phyloP scores from a whole-genome alignment of 2,329 filamentous ascomycete genomes.

The Trichoderma hamatum region DNA sequence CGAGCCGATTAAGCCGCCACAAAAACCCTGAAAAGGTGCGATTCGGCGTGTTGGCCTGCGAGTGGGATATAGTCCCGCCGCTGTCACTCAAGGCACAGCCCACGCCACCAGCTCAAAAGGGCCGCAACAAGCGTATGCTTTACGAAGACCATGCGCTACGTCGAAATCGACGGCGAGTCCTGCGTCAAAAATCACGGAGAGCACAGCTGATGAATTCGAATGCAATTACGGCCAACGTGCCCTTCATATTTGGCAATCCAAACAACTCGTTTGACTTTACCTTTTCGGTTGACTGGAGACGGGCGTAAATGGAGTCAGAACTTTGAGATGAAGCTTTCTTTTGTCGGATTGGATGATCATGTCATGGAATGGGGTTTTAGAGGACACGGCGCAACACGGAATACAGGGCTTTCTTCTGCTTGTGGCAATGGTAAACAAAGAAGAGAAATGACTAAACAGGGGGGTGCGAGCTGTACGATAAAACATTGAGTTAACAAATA shows the following conservation, averaged over 20 bases:
- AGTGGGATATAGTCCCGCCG: slow-evolving; percentile 41
- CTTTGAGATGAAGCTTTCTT: background rate
- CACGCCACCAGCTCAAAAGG: slow-evolving; percentile 32
- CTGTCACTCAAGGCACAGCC: slow-evolving; percentile 26
- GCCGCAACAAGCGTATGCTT: slow-evolving; percentile 35
- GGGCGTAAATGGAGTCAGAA: slow-evolving; percentile 2
- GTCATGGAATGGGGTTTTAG: background rate
- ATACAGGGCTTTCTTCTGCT: background rate
- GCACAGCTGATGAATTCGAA: slow-evolving; percentile 9
- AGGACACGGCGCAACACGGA: background rate
- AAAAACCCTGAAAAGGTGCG: slow-evolving; percentile 42
- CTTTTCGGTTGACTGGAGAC: slow-evolving; percentile 30
- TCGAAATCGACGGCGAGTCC: slow-evolving; percentile 29
- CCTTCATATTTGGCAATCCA: slow-evolving; percentile 34
- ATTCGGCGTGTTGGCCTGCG: slow-evolving; percentile 48
- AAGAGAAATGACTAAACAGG: background rate
- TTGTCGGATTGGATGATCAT: background rate
- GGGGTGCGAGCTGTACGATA: background rate
- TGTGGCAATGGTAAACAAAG: background rate
- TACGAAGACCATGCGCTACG: slow-evolving; percentile 33
- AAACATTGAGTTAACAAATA: slow-evolving; percentile 16
- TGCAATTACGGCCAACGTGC: slow-evolving; percentile 23
- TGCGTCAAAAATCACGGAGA: slow-evolving; percentile 8
- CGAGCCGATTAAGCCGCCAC: slow-evolving; percentile 40
- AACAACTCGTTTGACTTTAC: slow-evolving; percentile 35